Percentiles rank a stretch among this genome's conserved stretches.
These are phyloP conservation scores for Nannizziopsis barbatae DNA, from an alignment of 2,329 filamentous ascomycete genomes.

Conservation along the genomic window DNA sequence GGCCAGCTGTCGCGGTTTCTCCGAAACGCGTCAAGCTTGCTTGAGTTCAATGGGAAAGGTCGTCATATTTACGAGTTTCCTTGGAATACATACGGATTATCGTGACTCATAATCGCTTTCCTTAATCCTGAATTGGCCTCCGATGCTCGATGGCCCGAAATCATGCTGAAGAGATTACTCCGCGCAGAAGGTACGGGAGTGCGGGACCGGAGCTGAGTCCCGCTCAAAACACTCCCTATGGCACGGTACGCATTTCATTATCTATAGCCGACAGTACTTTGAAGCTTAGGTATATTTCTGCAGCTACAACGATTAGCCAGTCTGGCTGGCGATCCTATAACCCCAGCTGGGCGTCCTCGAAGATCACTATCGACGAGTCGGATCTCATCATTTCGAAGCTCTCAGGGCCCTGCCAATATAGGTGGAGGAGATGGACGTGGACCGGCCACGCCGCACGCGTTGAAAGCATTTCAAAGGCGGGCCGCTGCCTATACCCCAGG, in stretches of 20 bases:
- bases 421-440: slow-evolving; percentile 22
- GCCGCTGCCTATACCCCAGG: slow-evolving; percentile 40
- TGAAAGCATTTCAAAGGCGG: slow-evolving; percentile 45
- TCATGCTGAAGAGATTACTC: neutral
- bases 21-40: neutral
- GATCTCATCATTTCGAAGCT: slow-evolving; percentile 27
- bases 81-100: neutral
- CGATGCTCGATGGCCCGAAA: neutral
- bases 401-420: slow-evolving; percentile 17
- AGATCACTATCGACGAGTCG: slow-evolving; percentile 25
- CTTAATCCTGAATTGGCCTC: neutral
- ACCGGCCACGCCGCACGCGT: slow-evolving; percentile 46
- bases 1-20: neutral
- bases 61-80: too few relatives aligned
- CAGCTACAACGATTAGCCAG: slow-evolving; percentile 28
- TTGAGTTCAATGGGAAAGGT: too few relatives aligned
- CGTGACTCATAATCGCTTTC: neutral
- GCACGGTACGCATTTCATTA: slow-evolving; percentile 5
- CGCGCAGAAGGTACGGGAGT: neutral
- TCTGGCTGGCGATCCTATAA: slow-evolving; percentile 26
- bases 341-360: slow-evolving; percentile 23
- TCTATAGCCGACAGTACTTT: neutral
- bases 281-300: neutral
- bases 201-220: slow-evolving; percentile 6
- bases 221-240: slow-evolving; percentile 6